Evolutionary conservation across 352 stramenopile genomes (phyloP).

Genomic region (Globisporangium recalcitrans): DNA sequence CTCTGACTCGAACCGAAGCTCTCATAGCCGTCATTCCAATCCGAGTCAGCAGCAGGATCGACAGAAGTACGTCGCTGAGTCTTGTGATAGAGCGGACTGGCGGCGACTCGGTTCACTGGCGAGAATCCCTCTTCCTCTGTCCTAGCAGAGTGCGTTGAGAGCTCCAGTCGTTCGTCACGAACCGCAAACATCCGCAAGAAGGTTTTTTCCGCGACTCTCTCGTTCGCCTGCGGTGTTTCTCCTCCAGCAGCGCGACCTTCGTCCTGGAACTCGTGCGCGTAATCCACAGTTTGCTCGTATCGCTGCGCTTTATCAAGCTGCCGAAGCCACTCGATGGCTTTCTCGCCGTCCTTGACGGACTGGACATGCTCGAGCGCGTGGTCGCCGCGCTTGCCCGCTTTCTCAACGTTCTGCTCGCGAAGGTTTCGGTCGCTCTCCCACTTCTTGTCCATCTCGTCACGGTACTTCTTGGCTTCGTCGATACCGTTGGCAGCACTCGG

Average conservation of each 20-base stretch:
- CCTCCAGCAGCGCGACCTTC: background rate
- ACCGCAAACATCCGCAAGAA: constrained; percentile 50
- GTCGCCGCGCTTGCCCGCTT: constrained; percentile 31
- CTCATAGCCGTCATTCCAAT: constrained; percentile 1
- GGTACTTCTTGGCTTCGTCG: constrained; percentile 38
- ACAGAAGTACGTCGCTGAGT: constrained; percentile 15
- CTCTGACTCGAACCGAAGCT: background rate
- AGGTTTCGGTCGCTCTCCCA: constrained; percentile 29
- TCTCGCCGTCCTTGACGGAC: constrained; percentile 30
- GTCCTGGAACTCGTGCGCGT: constrained; percentile 7
- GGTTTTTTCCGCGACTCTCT: constrained; percentile 18
- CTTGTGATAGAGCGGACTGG: constrained; percentile 6
- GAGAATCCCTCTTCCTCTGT: constrained; percentile 25
- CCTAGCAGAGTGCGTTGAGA: constrained; percentile 32
- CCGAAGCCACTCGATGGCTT: constrained; percentile 49
- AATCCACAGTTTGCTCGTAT: constrained; percentile 14
- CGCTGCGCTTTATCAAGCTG: constrained; percentile 44
- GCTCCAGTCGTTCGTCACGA: constrained; percentile 27
- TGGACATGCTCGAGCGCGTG: constrained; percentile 28
- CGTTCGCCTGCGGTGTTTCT: constrained; percentile 14
- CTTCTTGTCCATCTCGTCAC: constrained; percentile 33
- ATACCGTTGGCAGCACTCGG: constrained; percentile 27
- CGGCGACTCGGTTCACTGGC: background rate
- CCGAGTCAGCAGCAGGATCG: constrained; percentile 10
- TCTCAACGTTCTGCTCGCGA: constrained; percentile 31